phyloP scores from a whole-genome alignment of 306 rosid genomes.

The cucumber (Cucumis sativus) region DNA sequence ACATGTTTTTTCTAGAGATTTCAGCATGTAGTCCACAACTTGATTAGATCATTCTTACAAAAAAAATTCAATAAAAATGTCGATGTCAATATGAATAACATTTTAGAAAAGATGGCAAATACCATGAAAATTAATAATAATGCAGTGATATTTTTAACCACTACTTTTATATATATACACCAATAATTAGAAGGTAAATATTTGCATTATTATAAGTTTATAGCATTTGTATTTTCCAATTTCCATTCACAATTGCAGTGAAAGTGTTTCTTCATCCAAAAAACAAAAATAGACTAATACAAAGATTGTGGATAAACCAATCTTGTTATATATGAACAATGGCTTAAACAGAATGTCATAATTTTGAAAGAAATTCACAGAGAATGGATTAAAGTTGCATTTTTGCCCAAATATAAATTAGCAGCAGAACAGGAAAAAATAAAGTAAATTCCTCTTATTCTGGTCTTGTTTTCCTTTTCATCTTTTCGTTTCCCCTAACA shows the following conservation, averaged over 20 bases:
- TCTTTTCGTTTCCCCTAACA: constrained; percentile 48
- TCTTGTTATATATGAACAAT: background rate
- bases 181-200: too few relatives aligned
- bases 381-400: background rate
- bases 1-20: background rate
- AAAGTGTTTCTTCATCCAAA: background rate
- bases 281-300: background rate
- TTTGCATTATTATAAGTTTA: too few relatives aligned
- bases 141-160: too few relatives aligned
- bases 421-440: too few relatives aligned
- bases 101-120: too few relatives aligned
- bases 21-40: too few relatives aligned
- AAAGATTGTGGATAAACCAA: background rate
- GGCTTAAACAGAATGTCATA: background rate
- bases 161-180: too few relatives aligned
- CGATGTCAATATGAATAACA: too few relatives aligned
- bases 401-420: background rate
- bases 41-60: too few relatives aligned
- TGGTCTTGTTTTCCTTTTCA: constrained; percentile 24
- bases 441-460: background rate
- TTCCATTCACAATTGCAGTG: background rate
- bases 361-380: background rate
- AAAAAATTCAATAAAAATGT: too few relatives aligned
- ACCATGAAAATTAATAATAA: too few relatives aligned
- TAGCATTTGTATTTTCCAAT: background rate